Conservation (phyloP, 2,329 filamentous ascomycete species). For the Lojkania enalia region DNA sequence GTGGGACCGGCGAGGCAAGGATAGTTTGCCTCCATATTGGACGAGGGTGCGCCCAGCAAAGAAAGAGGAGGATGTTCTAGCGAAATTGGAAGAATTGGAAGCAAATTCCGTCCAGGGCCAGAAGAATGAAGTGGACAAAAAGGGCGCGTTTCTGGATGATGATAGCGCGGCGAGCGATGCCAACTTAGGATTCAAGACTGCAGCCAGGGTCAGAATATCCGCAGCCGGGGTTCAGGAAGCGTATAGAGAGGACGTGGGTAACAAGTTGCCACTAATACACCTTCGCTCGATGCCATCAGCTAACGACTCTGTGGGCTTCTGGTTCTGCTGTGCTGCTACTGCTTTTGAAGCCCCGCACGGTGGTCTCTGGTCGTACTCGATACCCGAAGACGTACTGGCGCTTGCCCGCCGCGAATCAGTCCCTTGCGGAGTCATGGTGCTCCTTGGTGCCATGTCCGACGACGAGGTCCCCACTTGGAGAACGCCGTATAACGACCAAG, state of each 20-base stretch:
- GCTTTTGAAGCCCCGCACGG: conserved; percentile 58
- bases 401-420: conserved; percentile 59
- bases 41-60: conserved; percentile 15
- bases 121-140: conserved; percentile 14
- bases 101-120: conserved; percentile 6
- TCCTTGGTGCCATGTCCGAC: conserved; percentile 56
- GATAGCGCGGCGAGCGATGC: conserved; percentile 20
- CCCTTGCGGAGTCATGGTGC: conserved; percentile 63
- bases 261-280: conserved; percentile 19
- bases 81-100: conserved; percentile 15
- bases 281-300: conserved; percentile 14
- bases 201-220: conserved; percentile 22
- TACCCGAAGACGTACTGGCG: conserved; percentile 56
- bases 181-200: conserved; percentile 1
- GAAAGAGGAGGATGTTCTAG: conserved; percentile 16
- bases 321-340: conserved; percentile 62
- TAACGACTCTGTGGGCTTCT: conserved; percentile 47
- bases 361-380: conserved; percentile 64
- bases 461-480: conserved; percentile 60
- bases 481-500: conserved; percentile 27
- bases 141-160: conserved; percentile 25
- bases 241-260: conserved; percentile 18
- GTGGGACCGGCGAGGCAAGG: conserved; percentile 24
- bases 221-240: conserved; percentile 29
- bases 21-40: conserved; percentile 35